Base-by-base conservation (phyloP, 2,329 filamentous ascomycete genomes). In the Emydomyces testavorans region DNA sequence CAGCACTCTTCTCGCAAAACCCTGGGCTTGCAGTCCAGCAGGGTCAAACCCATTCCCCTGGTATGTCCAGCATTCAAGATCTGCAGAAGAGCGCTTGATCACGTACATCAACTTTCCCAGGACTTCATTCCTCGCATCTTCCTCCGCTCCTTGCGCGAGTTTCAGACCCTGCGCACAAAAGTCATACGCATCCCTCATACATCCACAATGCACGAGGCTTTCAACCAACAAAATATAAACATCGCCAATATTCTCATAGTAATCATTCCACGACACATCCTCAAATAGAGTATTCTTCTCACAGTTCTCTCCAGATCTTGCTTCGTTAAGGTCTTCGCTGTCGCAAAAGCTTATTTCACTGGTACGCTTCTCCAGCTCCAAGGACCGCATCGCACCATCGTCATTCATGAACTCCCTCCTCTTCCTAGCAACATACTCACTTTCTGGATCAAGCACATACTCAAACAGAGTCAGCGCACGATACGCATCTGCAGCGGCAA, bases 401-500 rank as follows among this genome's bases (percentile, higher is more conserved):
- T 61, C 57, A 8, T 60, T 23, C 2, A 49, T 56, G 53, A 8
- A 29, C 8, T 6, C 21, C 15, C 8, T 15, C 67, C 48, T 63
- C 56, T 51, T 69, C 60, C 40, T 82, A 64, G 87, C 79, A 60
- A 92, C 82, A 58, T 88, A 93, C 64, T 95, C 87, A 56, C 85
- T 89, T 52, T 90, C 84, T 48, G 65, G 65, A 48, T 92, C 82
- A 53, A 74, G 66, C 29, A 87, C 76, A 55, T 92, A 86, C 60
- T 96, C 90, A 13, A 84, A 77, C 39, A 98, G 71, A 3, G 94
- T 76, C n/a, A 96, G 74, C 1, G 89, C 88, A 48, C 84, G 82
- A 63, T 96, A 96, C 4, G 87, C 86, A 70, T 95, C 89, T 28
- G 87, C 86, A 8, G 83, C 82, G 4, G 88, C 88, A 32, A 98